Evolutionary conservation across 1,139 yeast species (phyloP).

Genomic region (Yarrowia galli): DNA sequence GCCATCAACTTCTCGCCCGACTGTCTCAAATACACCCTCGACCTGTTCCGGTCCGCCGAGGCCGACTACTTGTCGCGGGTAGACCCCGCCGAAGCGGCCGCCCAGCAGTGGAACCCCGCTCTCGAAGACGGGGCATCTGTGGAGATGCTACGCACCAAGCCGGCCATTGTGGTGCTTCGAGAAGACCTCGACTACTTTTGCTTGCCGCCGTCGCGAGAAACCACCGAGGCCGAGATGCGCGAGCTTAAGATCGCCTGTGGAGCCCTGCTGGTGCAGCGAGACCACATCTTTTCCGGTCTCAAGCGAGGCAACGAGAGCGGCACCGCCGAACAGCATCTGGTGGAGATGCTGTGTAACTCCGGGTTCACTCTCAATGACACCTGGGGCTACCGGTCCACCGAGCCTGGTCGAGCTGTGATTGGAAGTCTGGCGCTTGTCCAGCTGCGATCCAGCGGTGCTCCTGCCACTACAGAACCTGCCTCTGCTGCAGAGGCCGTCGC

Average conservation of each 20-base stretch:
- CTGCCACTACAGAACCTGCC: slow-evolving; percentile 12
- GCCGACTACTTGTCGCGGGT: slow-evolving; percentile 43
- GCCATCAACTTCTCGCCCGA: slow-evolving; percentile 75
- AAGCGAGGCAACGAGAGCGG: slow-evolving; percentile 64
- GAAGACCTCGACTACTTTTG: slow-evolving; percentile 96
- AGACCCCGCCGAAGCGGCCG: slow-evolving; percentile 25
- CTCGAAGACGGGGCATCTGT: slow-evolving; percentile 51
- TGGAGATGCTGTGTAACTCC: slow-evolving; percentile 92
- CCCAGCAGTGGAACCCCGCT: slow-evolving; percentile 25
- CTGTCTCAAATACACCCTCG: slow-evolving; percentile 83
- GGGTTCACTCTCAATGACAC: slow-evolving; percentile 73
- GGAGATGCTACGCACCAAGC: slow-evolving; percentile 75
- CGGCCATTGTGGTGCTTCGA: slow-evolving; percentile 88
- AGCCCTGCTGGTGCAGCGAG: slow-evolving; percentile 61
- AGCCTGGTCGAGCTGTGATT: slow-evolving; percentile 85
- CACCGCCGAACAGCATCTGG: slow-evolving; percentile 92
- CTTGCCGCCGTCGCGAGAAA: slow-evolving; percentile 65
- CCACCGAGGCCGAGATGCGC: slow-evolving; percentile 55
- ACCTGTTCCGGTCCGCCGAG: slow-evolving; percentile 62
- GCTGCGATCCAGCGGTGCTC: slow-evolving; percentile 49
- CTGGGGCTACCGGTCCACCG: slow-evolving; percentile 91
- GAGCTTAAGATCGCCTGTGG: slow-evolving; percentile 76
- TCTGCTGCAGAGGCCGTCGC: slow-evolving; percentile 42
- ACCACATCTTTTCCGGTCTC: slow-evolving; percentile 74
- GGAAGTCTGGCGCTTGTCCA: slow-evolving; percentile 85